Evolutionary conservation across 371 early-diverging fungal genomes (phyloP).

Genomic region (Dinochytrium kinnereticum): DNA sequence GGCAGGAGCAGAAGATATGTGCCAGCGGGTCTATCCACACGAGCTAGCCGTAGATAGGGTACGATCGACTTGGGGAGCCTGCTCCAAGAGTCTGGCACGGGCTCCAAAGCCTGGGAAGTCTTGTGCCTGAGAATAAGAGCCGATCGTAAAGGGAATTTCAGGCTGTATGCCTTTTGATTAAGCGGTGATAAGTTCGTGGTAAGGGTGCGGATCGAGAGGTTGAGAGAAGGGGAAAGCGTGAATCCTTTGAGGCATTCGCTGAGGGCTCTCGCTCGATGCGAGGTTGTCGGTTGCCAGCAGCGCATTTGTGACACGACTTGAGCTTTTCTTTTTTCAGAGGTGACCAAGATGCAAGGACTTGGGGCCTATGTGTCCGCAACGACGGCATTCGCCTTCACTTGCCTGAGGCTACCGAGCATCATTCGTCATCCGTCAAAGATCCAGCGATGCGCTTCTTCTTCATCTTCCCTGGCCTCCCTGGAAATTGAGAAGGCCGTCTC

Average conservation of each 20-base stretch:
- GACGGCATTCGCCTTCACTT: neutral
- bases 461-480: neutral
- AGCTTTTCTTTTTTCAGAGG: too few relatives aligned
- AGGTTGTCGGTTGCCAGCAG: too few relatives aligned
- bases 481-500: neutral
- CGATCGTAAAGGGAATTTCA: neutral
- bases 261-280: too few relatives aligned
- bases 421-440: neutral
- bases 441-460: neutral
- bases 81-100: conserved; percentile 19
- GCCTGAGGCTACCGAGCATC: neutral
- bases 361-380: neutral
- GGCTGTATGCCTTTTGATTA: too few relatives aligned
- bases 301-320: too few relatives aligned
- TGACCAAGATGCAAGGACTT: too few relatives aligned
- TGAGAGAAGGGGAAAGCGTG: too few relatives aligned
- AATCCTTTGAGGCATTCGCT: too few relatives aligned
- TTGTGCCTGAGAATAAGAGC: neutral
- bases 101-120: neutral
- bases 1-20: conserved; percentile 92
- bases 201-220: too few relatives aligned
- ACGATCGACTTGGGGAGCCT: neutral
- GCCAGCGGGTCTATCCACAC: conserved; percentile 91
- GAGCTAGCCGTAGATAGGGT: conserved; percentile 60
- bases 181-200: too few relatives aligned